A percentile compares a stretch with the other conserved stretches of the same genome.
Evolutionary conservation across 345 rosid genomes (phyloP).

Genomic region (Barbarea vulgaris): DNA sequence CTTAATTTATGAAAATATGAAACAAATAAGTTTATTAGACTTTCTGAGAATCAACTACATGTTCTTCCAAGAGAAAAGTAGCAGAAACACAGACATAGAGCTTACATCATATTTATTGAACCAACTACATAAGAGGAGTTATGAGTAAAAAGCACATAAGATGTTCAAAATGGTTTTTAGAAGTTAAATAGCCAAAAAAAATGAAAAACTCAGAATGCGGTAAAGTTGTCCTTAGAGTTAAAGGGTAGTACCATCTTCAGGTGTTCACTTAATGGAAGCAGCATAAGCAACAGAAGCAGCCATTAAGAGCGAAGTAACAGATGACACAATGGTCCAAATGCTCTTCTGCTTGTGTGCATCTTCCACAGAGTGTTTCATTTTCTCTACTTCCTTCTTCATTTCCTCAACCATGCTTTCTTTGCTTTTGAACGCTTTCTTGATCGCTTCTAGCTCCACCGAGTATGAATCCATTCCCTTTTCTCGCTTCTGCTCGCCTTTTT

Average conservation of each 20-base stretch:
- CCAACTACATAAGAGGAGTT: conserved; percentile 26
- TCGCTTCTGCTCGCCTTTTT: conserved; percentile 25
- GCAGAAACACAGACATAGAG: conserved; percentile 30
- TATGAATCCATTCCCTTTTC: conserved; percentile 50
- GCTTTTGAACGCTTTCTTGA: conserved; percentile 59
- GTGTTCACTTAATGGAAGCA: conserved; percentile 51
- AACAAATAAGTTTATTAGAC: conserved; percentile 31
- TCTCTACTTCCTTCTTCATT: conserved; percentile 57
- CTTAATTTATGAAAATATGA: not conserved
- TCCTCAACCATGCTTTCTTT: conserved; percentile 62
- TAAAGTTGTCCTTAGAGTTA: conserved; percentile 27
- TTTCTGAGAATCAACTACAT: conserved; percentile 33
- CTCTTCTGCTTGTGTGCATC: conserved; percentile 63
- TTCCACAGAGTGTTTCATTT: conserved; percentile 52
- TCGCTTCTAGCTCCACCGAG: conserved; percentile 53
- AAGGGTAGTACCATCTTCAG: conserved; percentile 30
- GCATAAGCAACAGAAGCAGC: conserved; percentile 68
- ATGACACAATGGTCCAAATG: conserved; percentile 71
- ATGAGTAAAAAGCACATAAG: conserved; percentile 25
- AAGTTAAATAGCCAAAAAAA: conserved; percentile 22
- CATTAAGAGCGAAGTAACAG: conserved; percentile 68
- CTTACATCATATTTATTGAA: conserved; percentile 25
- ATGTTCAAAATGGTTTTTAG: conserved; percentile 25
- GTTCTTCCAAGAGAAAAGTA: conserved; percentile 34
- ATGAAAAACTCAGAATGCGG: conserved; percentile 3